Evolutionary conservation across 257 asterid genomes (phyloP).

Genomic region (Galeopsis tetrahit): DNA sequence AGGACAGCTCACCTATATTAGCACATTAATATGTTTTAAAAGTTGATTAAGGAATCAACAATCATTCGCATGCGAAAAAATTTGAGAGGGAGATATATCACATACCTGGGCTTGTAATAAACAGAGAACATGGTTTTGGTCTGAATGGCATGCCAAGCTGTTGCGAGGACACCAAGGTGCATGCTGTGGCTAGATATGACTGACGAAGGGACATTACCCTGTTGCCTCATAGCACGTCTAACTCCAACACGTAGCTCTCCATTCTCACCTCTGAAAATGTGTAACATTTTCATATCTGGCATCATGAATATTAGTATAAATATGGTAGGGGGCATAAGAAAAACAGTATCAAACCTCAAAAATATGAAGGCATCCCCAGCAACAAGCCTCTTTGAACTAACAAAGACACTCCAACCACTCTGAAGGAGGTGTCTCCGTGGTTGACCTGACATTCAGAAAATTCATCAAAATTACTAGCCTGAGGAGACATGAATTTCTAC

Average conservation of each 20-base stretch:
- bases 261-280: conserved; percentile 81
- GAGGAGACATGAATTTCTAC: conserved; percentile 6
- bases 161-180: conserved; percentile 99
- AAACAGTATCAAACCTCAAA: conserved; percentile 60
- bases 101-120: conserved; percentile 95
- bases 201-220: conserved; percentile 87
- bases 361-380: conserved; percentile 99
- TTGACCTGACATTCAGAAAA: conserved; percentile 66
- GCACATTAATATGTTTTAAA: neutral
- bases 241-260: conserved; percentile 98
- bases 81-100: neutral
- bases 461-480: conserved; percentile 18
- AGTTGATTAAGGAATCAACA: neutral
- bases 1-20: neutral
- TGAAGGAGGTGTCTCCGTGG: conserved; percentile 97
- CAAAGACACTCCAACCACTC: conserved; percentile 99
- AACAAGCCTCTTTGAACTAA: conserved; percentile 94
- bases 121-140: conserved; percentile 87
- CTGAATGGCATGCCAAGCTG: conserved; percentile 98
- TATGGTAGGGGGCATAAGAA: neutral
- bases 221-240: conserved; percentile 98
- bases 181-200: conserved; percentile 99
- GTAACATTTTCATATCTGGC: neutral
- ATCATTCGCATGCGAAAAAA: neutral
- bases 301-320: conserved; percentile 14